Evolutionary conservation across 192 early-diverging fungal genomes (phyloP).

Genomic region (Mortierella alpina): DNA sequence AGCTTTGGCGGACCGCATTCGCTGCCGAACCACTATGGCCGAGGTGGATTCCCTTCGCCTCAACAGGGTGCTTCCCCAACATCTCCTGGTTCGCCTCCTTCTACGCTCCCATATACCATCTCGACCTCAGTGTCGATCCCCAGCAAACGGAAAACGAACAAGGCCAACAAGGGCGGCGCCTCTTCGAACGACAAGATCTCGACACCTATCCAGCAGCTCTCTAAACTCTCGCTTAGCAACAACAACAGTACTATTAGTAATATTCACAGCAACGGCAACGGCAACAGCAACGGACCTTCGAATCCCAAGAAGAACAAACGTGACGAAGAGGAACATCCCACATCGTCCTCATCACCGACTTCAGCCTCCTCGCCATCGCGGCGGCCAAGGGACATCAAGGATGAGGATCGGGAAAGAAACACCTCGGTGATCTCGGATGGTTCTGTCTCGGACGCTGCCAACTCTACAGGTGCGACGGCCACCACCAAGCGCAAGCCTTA

Average conservation of each 20-base stretch:
- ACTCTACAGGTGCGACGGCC: slow-evolving; percentile 5
- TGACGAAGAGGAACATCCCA: slow-evolving; percentile 20
- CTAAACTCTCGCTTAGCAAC: slow-evolving; percentile 47
- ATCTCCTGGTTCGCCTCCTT: slow-evolving; percentile 22
- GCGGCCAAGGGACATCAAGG: slow-evolving; percentile 8
- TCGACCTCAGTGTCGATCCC: slow-evolving; percentile 10
- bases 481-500: slow-evolving; percentile 58
- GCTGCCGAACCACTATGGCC: slow-evolving; percentile 18
- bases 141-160: slow-evolving; percentile 40
- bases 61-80: slow-evolving; percentile 19
- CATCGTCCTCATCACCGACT: slow-evolving; percentile 18
- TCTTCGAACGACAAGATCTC: slow-evolving; percentile 28
- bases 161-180: slow-evolving; percentile 5
- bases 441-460: slow-evolving; percentile 21
- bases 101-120: slow-evolving; percentile 4
- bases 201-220: slow-evolving; percentile 46
- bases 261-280: slow-evolving; percentile 6
- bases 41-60: slow-evolving; percentile 3
- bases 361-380: slow-evolving; percentile 11
- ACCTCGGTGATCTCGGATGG: slow-evolving; percentile 25
- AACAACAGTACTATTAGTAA: slow-evolving; percentile 8
- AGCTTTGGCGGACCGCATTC: slow-evolving; percentile 31
- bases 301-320: slow-evolving; percentile 40
- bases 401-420: slow-evolving; percentile 27
- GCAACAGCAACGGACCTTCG: slow-evolving; percentile 15